Base-by-base conservation (phyloP, 1,139 yeast species). In the Saccharomyces hybrid region DNA sequence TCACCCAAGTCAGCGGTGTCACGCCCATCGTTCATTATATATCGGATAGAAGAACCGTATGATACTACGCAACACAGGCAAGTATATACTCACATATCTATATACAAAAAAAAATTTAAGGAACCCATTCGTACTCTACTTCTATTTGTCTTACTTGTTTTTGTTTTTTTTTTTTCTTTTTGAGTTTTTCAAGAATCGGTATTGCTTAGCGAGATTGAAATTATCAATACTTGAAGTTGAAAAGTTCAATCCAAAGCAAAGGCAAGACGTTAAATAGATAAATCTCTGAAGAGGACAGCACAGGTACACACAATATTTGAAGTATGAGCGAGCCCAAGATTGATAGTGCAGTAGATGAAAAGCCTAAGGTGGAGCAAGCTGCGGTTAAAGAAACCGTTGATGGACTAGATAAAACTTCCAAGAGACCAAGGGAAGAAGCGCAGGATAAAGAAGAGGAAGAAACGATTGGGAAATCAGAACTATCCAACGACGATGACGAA, bases 1-100 rank as follows among this genome's bases (percentile, higher is more conserved):
- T 95, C 26, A 84, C 88, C 46, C 95, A 86, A 59, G 73, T 81
- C 48, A 82, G 91, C 13, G 98, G 98, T 16, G 83, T 87, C 68
- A 97, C 96, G 9, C 88, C 96, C 47, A 86, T 93, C 63, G 87
- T 88, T 51, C 83, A 97, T 64, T 89, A 82, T 71, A 78, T 90
- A 73, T 81, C 90, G 50, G 98, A 91, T 72, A 81, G 96, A 74
- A 80, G 95, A 69, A 82, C 89, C 16, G 88, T 89, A 47, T 65
- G 51, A 54, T 9, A 20, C 23, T 20, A 20, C 23, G 23, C 23
- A 20, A 20, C 23, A 20, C 23, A 20, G 3, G 23, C 23, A 20
- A 20, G 23, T 20, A 20, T 20, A 20, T 20, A 20, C 23, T 20
- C 23, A 20, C 23, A 20, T 20, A 20, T 20, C 23, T 20, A 20